Evolutionary conservation across 495 filamentous ascomycete species (phyloP).

Genomic region (Aspergillus haitiensis): DNA sequence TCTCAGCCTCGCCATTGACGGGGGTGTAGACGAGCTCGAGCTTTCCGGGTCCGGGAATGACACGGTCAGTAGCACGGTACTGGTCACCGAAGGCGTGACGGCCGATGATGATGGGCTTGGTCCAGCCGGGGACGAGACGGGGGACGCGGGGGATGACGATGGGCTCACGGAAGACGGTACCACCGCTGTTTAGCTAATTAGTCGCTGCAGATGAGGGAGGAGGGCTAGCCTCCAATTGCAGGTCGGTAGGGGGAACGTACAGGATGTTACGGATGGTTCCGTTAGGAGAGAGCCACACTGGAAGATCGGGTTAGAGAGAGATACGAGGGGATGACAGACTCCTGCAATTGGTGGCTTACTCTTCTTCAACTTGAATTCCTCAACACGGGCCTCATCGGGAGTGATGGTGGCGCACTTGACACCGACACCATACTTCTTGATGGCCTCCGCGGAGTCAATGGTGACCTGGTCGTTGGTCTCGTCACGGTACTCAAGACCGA

Average conservation of each 20-base stretch:
- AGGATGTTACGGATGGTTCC: conserved; percentile 96
- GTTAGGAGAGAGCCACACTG: conserved; percentile 98
- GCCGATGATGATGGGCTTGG: conserved; percentile 97
- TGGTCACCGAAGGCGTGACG: conserved; percentile 98
- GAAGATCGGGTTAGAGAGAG: conserved; percentile 22
- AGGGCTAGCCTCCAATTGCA: background rate
- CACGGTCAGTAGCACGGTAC: conserved; percentile 90
- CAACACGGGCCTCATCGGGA: conserved; percentile 90
- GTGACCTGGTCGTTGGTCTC: conserved; percentile 96
- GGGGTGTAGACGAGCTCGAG: conserved; percentile 94
- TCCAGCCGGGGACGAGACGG: conserved; percentile 92
- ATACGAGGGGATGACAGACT: background rate
- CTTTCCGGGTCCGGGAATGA: conserved; percentile 77
- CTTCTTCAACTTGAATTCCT: conserved; percentile 98
- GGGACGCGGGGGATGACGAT: conserved; percentile 93
- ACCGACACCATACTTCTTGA: conserved; percentile 97
- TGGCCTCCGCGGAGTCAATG: conserved; percentile 89
- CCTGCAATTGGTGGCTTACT: conserved; percentile 52
- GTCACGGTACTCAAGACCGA: conserved; percentile 93
- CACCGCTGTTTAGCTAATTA: conserved; percentile 55
- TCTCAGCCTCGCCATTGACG: conserved; percentile 73
- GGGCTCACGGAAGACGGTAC: conserved; percentile 97
- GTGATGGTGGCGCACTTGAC: conserved; percentile 99
- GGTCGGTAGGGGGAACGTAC: conserved; percentile 29
- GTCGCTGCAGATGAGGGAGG: conserved; percentile 1